These are phyloP conservation scores for Hymenoscyphus infarciens DNA, from an alignment of 2,329 filamentous ascomycete species.

Conservation along the genomic window DNA sequence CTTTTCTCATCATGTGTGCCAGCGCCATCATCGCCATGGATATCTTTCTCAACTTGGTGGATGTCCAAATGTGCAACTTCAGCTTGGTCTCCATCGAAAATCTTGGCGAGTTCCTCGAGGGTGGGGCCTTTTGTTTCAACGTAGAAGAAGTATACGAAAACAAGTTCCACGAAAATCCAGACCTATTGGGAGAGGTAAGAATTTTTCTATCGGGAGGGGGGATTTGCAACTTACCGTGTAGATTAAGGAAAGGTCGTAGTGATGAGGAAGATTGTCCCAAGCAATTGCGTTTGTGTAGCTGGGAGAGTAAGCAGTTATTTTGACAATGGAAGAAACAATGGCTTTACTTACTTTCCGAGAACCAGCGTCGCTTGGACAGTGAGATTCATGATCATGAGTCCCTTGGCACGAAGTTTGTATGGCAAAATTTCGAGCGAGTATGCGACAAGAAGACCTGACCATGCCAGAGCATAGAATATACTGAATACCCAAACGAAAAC, in stretches of 20 bases:
- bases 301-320: background rate
- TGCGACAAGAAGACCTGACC: constrained; percentile 54
- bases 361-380: constrained; percentile 59
- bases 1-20: constrained; percentile 17
- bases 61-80: constrained; percentile 51
- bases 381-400: constrained; percentile 61
- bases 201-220: background rate
- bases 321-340: background rate
- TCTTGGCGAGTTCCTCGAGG: constrained; percentile 65
- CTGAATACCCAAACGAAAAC: constrained; percentile 48
- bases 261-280: constrained; percentile 54
- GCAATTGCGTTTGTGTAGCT: constrained; percentile 62
- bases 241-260: constrained; percentile 65
- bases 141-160: constrained; percentile 64
- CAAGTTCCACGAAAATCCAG: constrained; percentile 57
- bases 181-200: constrained; percentile 33
- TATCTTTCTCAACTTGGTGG: constrained; percentile 53
- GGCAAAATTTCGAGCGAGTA: constrained; percentile 51
- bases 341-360: constrained; percentile 52
- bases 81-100: constrained; percentile 64
- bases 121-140: constrained; percentile 69
- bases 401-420: constrained; percentile 43
- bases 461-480: constrained; percentile 52
- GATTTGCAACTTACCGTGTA: constrained; percentile 47
- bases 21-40: constrained; percentile 17